Percentiles rank a stretch among this genome's conserved stretches.
Conservation (phyloP, 805 yeast species). For the Yarrowia deformans region DNA sequence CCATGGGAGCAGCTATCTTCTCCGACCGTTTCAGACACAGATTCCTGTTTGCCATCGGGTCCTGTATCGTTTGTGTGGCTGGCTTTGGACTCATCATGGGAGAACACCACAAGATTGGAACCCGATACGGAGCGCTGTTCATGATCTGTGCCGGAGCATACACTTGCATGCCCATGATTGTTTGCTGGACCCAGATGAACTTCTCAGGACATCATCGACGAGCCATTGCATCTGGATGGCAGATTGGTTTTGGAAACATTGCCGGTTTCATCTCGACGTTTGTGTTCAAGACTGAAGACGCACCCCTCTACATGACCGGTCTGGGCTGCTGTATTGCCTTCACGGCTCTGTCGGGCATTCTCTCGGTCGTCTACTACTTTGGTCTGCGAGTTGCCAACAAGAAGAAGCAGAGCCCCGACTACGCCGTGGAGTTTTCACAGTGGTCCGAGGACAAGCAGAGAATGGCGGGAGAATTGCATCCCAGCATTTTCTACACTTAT, state of each 20-base stretch:
- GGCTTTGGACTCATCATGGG: conserved; percentile 67
- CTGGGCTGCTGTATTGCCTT: conserved; percentile 60
- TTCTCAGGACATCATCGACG: conserved; percentile 69
- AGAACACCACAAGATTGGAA: conserved; percentile 51
- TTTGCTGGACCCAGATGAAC: conserved; percentile 71
- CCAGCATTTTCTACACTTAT: conserved; percentile 48
- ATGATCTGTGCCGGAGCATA: conserved; percentile 65
- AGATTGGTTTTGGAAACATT: conserved; percentile 75
- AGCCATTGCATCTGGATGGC: conserved; percentile 64
- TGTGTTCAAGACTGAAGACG: conserved; percentile 60
- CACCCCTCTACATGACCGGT: conserved; percentile 68
- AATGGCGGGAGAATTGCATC: conserved; percentile 49
- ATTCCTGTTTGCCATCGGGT: conserved; percentile 45
- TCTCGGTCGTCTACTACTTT: conserved; percentile 51
- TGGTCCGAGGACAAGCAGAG: conserved; percentile 42
- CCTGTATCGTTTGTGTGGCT: conserved; percentile 54
- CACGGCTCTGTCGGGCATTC: conserved; percentile 54
- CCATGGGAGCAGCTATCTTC: conserved; percentile 65
- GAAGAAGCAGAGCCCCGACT: conserved; percentile 42
- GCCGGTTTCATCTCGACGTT: conserved; percentile 74
- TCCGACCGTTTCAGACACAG: conserved; percentile 63
- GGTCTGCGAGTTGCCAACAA: conserved; percentile 49
- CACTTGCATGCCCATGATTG: conserved; percentile 70
- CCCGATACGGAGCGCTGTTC: conserved; percentile 71
- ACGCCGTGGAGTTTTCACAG: conserved; percentile 35